A percentile compares a stretch with the other conserved stretches of the same genome.
Evolutionary conservation across 1,284 basidiomycete species (phyloP).

Genomic region (Tausonia pullulans): DNA sequence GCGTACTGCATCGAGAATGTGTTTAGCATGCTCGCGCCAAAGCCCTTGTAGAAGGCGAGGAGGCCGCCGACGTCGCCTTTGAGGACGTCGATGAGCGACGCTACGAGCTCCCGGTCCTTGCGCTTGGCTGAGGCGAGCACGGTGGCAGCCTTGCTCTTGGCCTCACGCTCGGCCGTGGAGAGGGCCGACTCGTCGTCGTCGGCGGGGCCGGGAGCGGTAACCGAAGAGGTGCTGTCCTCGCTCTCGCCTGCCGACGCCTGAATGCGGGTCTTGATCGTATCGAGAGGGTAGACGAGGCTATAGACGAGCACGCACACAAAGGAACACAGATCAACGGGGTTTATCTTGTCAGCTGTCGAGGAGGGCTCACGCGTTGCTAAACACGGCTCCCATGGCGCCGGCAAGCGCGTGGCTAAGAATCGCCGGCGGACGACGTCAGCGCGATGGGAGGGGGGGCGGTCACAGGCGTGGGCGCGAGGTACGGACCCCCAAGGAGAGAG

Average conservation of each 20-base stretch:
- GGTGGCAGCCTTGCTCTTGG: constrained; percentile 36
- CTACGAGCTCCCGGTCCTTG: constrained; percentile 9
- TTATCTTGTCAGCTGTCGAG: not conserved
- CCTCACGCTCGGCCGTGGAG: constrained; percentile 37
- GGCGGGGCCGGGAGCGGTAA: constrained; percentile 14
- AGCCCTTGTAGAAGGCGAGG: constrained; percentile 78
- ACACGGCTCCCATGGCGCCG: constrained; percentile 86
- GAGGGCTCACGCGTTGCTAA: constrained; percentile 72
- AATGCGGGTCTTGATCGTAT: constrained; percentile 84
- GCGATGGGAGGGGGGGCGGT: constrained; percentile 18
- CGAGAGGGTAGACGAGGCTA: constrained; percentile 88
- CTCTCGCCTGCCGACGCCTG: constrained; percentile 45
- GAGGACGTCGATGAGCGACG: constrained; percentile 43
- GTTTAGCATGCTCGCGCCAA: constrained; percentile 95
- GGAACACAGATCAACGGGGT: not conserved
- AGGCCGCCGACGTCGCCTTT: constrained; percentile 57
- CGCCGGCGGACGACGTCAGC: constrained; percentile 32
- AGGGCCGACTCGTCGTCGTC: constrained; percentile 10
- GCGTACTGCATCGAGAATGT: constrained; percentile 97
- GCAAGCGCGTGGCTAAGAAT: constrained; percentile 64
- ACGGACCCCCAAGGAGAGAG: constrained; percentile 18
- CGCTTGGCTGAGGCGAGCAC: constrained; percentile 33
- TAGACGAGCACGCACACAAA: not conserved
- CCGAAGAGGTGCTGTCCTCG: too few species aligned
- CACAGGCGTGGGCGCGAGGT: constrained; percentile 5